Percentiles rank a stretch among this genome's conserved stretches.
Conservation (phyloP, 2,329 filamentous ascomycete species). For the Pseudocercospora fuligena region DNA sequence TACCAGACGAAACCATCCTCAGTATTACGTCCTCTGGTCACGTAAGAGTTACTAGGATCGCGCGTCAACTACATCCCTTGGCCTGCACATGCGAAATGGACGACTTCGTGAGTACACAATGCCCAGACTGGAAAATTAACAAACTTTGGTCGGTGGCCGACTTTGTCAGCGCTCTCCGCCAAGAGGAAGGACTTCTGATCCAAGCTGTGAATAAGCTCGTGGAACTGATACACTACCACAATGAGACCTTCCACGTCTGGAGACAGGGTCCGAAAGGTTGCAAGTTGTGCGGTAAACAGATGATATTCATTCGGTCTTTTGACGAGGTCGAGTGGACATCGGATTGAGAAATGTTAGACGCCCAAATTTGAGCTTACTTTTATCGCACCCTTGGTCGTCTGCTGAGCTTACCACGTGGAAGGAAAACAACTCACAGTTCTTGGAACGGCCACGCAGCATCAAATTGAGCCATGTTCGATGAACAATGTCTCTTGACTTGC, state of each 20-base stretch:
- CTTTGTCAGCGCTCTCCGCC: conserved; percentile 24
- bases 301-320: conserved; percentile 22
- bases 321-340: conserved; percentile 5
- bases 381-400: not conserved
- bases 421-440: not conserved
- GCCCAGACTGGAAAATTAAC: conserved; percentile 27
- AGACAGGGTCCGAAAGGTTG: conserved; percentile 18
- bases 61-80: conserved; percentile 12
- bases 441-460: not conserved
- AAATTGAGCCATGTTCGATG: not conserved
- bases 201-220: conserved; percentile 26
- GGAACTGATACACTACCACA: conserved; percentile 22
- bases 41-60: conserved; percentile 19
- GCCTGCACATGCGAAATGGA: conserved; percentile 25
- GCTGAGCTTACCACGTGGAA: not conserved
- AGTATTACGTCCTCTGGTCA: conserved; percentile 16
- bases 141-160: conserved; percentile 25
- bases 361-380: not conserved
- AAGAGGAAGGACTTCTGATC: conserved; percentile 25
- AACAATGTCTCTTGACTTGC: not conserved
- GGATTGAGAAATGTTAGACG: not conserved
- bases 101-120: conserved; percentile 19
- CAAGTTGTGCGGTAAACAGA: conserved; percentile 16
- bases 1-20: conserved; percentile 22
- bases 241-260: conserved; percentile 20